A percentile compares a stretch with the other conserved stretches of the same genome.
Evolutionary conservation across 495 filamentous ascomycete species (phyloP).

Genomic region (Bathelium albidoporum): DNA sequence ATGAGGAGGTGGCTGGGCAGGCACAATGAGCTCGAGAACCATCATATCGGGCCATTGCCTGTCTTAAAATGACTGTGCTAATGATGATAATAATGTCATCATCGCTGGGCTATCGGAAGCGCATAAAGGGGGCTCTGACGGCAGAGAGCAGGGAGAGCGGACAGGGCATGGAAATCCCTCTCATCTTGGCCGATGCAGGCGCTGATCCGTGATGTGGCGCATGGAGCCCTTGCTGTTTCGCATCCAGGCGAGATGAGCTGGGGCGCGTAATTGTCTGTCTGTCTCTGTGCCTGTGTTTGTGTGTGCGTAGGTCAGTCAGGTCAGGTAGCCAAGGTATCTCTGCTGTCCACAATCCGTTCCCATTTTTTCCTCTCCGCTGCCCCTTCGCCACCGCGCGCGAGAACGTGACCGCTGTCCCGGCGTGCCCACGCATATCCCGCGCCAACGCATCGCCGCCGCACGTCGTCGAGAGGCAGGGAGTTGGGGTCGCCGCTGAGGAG

Average conservation of each 20-base stretch:
- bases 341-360: background rate
- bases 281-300: no score
- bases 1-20: no score
- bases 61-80: no score
- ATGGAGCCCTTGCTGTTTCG: background rate
- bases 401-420: no score
- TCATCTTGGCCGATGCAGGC: background rate
- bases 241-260: constrained; percentile 1
- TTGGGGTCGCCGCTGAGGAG: no score
- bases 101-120: background rate
- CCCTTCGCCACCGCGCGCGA: no score
- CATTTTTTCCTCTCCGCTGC: background rate
- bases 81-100: no score
- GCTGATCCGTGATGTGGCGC: constrained; percentile 1
- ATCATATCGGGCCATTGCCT: no score
- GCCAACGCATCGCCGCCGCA: background rate
- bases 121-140: background rate
- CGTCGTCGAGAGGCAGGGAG: background rate
- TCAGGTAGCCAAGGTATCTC: no score
- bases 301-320: no score
- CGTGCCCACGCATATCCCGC: no score
- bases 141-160: background rate
- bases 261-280: background rate
- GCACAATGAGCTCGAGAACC: no score
- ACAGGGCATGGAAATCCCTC: background rate